Base-by-base conservation (phyloP, 345 rosid genomes). In the Anastatica hierochuntica region DNA sequence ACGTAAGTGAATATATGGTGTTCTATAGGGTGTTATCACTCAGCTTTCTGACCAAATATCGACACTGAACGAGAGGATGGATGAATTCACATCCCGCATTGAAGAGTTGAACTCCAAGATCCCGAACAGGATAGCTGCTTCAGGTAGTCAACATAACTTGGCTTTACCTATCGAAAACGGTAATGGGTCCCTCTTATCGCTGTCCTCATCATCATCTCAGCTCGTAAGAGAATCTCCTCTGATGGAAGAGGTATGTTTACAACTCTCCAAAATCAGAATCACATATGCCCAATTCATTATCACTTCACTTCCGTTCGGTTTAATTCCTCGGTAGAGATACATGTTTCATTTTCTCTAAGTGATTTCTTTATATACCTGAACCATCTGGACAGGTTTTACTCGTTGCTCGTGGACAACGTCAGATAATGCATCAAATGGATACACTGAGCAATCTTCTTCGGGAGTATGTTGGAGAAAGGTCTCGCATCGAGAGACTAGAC, bases 11-110 rank as follows among this genome's bases (percentile, higher is more conserved):
- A 19, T 35, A 38, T 43, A 43, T 37, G 64, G 40, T 56, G 54
- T 36, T 38, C 21, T 40, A 4, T 68, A 90, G 97, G 97, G 97
- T 46, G 78, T 74, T 12, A 55, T 84, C 41, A 78, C 86, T 63
- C 98, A 88, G 68, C 96, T 88, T 24, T 84, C 96, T 5, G 98
- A 92, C 43, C 96, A 92, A 74, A 87, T 92, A 38, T 85, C 94
- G n/a, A 92, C 95, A 26, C 66, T 83, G 75, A 92, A 81, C 19
- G 95, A 92, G 77, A 81, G 96, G 72, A 92, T 85, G 95, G 96
- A 92, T 59, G 95, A 84, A 57, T 83, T 92, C 48, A 79, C 88
- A 42, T 72, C 95, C 16, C 94, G 88, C 53, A 74, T 88, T 1
- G 96, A 81, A 53, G 88, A 88, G 77, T 60, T 92, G 53, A 92